These are phyloP conservation scores for Gymnopilus junonius DNA, from an alignment of 768 basidiomycete genomes.

Conservation along the genomic window DNA sequence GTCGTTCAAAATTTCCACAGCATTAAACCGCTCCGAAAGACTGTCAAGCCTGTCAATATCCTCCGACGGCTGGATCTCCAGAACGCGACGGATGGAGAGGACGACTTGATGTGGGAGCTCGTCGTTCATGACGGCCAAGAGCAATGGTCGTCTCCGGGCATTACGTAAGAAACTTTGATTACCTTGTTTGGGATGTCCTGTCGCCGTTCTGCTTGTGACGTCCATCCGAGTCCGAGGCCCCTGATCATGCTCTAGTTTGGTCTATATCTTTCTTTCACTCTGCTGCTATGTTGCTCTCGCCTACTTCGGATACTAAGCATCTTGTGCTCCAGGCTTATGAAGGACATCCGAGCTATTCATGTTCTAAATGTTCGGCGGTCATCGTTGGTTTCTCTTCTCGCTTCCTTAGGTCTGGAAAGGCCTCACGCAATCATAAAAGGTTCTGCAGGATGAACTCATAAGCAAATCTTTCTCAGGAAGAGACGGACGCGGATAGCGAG, in stretches of 20 bases:
- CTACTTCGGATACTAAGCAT: slow-evolving; percentile 49
- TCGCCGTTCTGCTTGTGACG: background rate
- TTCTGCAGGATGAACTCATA: slow-evolving; percentile 83
- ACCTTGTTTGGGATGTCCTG: background rate
- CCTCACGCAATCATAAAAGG: slow-evolving; percentile 48
- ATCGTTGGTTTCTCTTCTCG: slow-evolving; percentile 52
- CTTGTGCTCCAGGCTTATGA: slow-evolving; percentile 66
- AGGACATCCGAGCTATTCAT: slow-evolving; percentile 71
- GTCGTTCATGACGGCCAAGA: slow-evolving; percentile 32
- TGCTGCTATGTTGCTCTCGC: slow-evolving; percentile 17
- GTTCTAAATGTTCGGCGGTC: slow-evolving; percentile 69
- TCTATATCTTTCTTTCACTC: background rate
- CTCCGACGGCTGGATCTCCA: slow-evolving; percentile 54
- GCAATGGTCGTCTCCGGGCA: background rate
- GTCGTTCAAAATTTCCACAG: slow-evolving; percentile 62
- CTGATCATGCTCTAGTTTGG: background rate
- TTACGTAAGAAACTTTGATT: slow-evolving; percentile 7
- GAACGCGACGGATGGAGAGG: slow-evolving; percentile 70
- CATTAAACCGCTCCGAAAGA: slow-evolving; percentile 59
- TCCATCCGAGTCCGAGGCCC: no score
- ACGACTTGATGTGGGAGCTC: slow-evolving; percentile 71
- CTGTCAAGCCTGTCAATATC: slow-evolving; percentile 60
- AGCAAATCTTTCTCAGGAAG: slow-evolving; percentile 86
- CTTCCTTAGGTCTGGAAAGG: no score
- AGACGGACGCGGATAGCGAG: slow-evolving; percentile 82